Conservation (phyloP, 2,329 filamentous ascomycete species). For the Balansia obtecta region DNA sequence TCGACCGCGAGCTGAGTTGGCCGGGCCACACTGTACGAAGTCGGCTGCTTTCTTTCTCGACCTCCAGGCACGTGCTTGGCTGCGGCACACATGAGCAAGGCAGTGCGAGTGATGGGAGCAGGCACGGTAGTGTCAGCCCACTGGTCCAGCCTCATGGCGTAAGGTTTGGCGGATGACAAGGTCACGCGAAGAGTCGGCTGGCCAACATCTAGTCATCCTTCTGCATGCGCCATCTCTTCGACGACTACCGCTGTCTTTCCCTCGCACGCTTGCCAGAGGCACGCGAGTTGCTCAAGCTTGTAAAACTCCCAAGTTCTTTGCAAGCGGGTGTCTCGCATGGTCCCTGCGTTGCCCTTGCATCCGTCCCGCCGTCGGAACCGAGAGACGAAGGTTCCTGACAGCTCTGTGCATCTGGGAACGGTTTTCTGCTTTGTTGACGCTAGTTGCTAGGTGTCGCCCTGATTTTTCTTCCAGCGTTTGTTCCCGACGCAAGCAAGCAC, state of each 20-base stretch:
- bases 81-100: neutral
- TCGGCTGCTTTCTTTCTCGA: neutral
- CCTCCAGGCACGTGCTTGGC: neutral
- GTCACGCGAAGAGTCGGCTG: neutral
- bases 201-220: neutral
- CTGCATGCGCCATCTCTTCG: neutral
- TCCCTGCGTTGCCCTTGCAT: slow-evolving; percentile 8
- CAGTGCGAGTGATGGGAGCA: neutral
- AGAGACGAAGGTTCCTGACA: neutral
- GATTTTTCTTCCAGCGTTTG: neutral
- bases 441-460: neutral
- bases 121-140: neutral
- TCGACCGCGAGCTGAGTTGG: neutral
- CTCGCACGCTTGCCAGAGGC: neutral
- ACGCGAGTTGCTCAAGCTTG: neutral
- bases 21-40: neutral
- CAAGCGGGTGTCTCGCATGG: neutral
- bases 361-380: neutral
- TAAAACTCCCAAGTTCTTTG: neutral
- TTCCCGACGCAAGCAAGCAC: neutral
- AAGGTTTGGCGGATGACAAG: neutral
- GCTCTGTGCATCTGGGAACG: neutral
- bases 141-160: neutral
- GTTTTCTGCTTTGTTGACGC: neutral
- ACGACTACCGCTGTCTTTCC: neutral